These are phyloP conservation scores for Albizia julibrissin DNA, from an alignment of 306 rosid species.

Conservation along the genomic window DNA sequence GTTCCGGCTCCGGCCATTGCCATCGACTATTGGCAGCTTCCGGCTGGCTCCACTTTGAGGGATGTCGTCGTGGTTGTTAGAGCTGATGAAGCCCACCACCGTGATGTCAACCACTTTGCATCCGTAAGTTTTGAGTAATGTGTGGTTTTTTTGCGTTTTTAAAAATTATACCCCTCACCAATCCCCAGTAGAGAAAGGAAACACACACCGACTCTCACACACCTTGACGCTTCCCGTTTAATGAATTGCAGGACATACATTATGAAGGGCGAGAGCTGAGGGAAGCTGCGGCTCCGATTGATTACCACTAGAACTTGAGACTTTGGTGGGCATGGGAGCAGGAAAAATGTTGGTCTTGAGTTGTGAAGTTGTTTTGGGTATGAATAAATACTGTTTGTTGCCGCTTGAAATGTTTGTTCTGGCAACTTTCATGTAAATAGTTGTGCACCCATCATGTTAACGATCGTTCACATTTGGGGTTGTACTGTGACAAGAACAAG, in stretches of 20 bases:
- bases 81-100: conserved; percentile 82
- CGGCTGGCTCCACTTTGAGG: conserved; percentile 51
- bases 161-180: too few species aligned
- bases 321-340: not conserved
- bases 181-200: too few species aligned
- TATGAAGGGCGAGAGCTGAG: conserved; percentile 64
- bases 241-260: conserved; percentile 68
- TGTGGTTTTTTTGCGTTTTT: not conserved
- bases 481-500: not conserved
- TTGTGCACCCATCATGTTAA: not conserved
- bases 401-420: not conserved
- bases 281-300: conserved; percentile 34
- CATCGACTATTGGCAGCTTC: conserved; percentile 76
- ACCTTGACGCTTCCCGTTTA: too few species aligned
- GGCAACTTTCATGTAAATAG: conserved; percentile 19
- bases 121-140: conserved; percentile 43
- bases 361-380: not conserved
- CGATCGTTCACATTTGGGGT: not conserved
- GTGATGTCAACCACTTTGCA: conserved; percentile 83
- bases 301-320: not conserved
- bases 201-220: too few species aligned
- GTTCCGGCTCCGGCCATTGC: conserved; percentile 85
- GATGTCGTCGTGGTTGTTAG: conserved; percentile 72
- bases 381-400: not conserved
- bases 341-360: not conserved